phyloP scores from a whole-genome alignment of 306 rosid species.

The Cicer cuneatum region DNA sequence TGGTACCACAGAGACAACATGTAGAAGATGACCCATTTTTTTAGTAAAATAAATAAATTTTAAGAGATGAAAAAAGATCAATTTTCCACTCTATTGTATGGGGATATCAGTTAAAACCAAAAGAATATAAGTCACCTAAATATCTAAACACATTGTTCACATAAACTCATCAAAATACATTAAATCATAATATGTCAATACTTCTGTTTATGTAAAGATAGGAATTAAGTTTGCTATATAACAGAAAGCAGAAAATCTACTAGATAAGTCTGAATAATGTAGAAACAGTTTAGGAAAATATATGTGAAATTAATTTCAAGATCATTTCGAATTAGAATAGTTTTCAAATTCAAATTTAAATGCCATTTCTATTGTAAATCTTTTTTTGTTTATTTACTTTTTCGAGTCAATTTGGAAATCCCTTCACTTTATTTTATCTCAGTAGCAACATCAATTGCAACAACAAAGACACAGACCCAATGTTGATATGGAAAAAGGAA shows the following conservation, averaged over 20 bases:
- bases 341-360: not conserved
- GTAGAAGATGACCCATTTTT: too few relatives aligned
- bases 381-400: not conserved
- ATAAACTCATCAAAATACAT: not conserved
- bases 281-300: not conserved
- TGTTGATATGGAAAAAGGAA: conserved; percentile 48
- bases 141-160: not conserved
- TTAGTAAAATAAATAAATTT: too few relatives aligned
- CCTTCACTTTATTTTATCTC: not conserved
- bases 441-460: not conserved
- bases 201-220: not conserved
- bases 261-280: not conserved
- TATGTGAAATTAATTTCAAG: not conserved
- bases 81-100: too few relatives aligned
- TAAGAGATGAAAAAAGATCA: too few relatives aligned
- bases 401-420: not conserved
- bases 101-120: too few relatives aligned
- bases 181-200: not conserved
- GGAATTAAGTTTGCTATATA: not conserved
- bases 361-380: not conserved
- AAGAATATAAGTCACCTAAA: not conserved
- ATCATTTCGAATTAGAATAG: not conserved
- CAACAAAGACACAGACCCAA: conserved; percentile 31
- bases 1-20: too few relatives aligned
- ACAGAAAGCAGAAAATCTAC: not conserved